These are phyloP conservation scores for Melaleuca alternifolia DNA, from an alignment of 345 rosid genomes.

Conservation along the genomic window DNA sequence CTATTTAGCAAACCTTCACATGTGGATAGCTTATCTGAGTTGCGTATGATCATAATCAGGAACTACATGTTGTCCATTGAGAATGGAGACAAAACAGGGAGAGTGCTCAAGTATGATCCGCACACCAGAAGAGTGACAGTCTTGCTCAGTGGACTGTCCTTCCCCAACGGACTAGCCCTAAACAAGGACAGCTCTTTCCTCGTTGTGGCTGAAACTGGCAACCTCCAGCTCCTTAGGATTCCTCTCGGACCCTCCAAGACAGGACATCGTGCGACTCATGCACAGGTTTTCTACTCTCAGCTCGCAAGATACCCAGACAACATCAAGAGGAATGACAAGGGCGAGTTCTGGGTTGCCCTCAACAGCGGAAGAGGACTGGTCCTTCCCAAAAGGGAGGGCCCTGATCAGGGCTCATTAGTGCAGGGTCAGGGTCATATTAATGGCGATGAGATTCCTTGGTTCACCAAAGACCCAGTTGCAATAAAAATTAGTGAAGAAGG, in stretches of 20 bases:
- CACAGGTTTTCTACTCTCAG: slow-evolving; percentile 2
- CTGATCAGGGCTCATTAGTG: background rate
- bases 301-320: slow-evolving; percentile 31
- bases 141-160: slow-evolving; percentile 10
- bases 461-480: slow-evolving; percentile 21
- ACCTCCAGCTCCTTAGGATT: slow-evolving; percentile 5
- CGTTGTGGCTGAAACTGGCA: slow-evolving; percentile 23
- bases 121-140: slow-evolving; percentile 12
- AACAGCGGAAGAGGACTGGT: slow-evolving; percentile 25
- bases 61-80: slow-evolving; percentile 1
- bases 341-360: slow-evolving; percentile 59
- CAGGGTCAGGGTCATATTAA: background rate
- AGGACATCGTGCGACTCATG: background rate
- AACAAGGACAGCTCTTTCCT: slow-evolving; percentile 36
- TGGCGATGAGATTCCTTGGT: background rate
- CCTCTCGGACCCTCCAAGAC: background rate
- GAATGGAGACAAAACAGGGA: slow-evolving; percentile 26
- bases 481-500: slow-evolving; percentile 19
- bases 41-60: slow-evolving; percentile 4
- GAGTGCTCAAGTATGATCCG: slow-evolving; percentile 32
- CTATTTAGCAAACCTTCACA: background rate
- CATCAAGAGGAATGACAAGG: slow-evolving; percentile 21
- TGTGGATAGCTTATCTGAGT: background rate
- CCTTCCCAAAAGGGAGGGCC: background rate
- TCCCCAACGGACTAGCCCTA: slow-evolving; percentile 40